A percentile compares a stretch with the other conserved stretches of the same genome.
phyloP scores from a whole-genome alignment of 768 basidiomycete genomes.

The Termitomyces sp. region DNA sequence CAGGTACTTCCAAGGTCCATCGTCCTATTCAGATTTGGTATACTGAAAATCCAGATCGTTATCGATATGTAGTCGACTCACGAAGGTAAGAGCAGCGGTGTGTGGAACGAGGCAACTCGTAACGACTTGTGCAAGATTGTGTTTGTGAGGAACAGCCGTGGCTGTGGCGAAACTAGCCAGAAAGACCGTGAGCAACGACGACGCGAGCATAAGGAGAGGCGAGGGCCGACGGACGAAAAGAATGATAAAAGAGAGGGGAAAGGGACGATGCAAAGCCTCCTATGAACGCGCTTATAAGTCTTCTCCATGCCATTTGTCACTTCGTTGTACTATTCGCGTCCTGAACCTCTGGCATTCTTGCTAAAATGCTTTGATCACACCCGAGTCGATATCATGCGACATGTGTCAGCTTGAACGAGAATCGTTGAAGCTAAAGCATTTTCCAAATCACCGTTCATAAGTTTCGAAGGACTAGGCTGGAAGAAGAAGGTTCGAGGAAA shows the following conservation, averaged over 20 bases:
- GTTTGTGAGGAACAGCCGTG: constrained; percentile 13
- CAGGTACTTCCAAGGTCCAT: constrained; percentile 19
- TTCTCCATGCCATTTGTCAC: neutral
- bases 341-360: neutral
- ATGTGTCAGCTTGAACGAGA: neutral
- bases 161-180: neutral
- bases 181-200: neutral
- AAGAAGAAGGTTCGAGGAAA: neutral
- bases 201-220: neutral
- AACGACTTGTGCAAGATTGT: constrained; percentile 26
- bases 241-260: neutral
- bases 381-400: neutral
- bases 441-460: neutral
- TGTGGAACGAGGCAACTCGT: constrained; percentile 31
- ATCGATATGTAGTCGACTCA: constrained; percentile 13
- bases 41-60: neutral
- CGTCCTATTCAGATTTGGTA: constrained; percentile 14
- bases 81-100: constrained; percentile 35
- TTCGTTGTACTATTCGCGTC: neutral
- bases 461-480: neutral
- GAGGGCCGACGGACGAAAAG: neutral
- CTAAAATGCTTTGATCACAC: neutral
- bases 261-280: neutral
- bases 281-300: neutral
- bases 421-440: neutral